These are phyloP conservation scores for Lagenidium sp. DNA, from an alignment of 352 stramenopile genomes.

Conservation along the genomic window DNA sequence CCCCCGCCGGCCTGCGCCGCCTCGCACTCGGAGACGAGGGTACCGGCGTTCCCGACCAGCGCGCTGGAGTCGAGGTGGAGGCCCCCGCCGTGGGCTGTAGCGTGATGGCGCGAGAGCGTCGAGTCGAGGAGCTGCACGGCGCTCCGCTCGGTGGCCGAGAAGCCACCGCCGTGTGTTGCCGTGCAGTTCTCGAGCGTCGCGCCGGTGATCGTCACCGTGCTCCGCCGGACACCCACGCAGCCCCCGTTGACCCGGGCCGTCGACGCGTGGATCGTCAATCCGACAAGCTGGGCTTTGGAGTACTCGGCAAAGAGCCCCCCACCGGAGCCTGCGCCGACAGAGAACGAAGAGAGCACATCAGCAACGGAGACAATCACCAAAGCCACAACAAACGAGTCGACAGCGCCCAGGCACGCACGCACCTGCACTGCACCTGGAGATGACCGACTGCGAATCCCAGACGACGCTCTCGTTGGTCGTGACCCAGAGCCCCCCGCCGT, in stretches of 20 bases:
- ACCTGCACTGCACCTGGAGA: constrained; percentile 27
- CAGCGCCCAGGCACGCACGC: not conserved
- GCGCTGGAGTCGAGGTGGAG: constrained; percentile 10
- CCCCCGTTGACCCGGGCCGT: too few relatives aligned
- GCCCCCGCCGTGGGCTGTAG: constrained; percentile 2
- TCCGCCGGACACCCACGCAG: constrained; percentile 2
- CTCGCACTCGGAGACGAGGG: not conserved
- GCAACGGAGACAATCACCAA: not conserved
- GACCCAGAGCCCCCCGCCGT: constrained; percentile 37
- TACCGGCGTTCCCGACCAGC: not conserved
- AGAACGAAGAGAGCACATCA: not conserved
- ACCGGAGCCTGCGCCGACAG: constrained; percentile 1
- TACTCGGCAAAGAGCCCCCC: constrained; percentile 13
- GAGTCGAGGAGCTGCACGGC: constrained; percentile 1
- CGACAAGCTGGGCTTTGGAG: constrained; percentile 4
- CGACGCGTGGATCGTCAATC: not conserved
- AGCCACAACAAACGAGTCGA: too few relatives aligned
- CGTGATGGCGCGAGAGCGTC: not conserved
- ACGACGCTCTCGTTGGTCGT: constrained; percentile 25
- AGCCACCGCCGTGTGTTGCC: constrained; percentile 1
- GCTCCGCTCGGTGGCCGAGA: constrained; percentile 6
- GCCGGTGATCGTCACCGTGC: not conserved
- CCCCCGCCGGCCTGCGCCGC: constrained; percentile 1
- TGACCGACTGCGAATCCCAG: constrained; percentile 16
- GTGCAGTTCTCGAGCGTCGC: not conserved